Percentiles rank a stretch among this genome's conserved stretches.
Conservation (phyloP, 495 filamentous ascomycete species). For the Neurospora cerealis region DNA sequence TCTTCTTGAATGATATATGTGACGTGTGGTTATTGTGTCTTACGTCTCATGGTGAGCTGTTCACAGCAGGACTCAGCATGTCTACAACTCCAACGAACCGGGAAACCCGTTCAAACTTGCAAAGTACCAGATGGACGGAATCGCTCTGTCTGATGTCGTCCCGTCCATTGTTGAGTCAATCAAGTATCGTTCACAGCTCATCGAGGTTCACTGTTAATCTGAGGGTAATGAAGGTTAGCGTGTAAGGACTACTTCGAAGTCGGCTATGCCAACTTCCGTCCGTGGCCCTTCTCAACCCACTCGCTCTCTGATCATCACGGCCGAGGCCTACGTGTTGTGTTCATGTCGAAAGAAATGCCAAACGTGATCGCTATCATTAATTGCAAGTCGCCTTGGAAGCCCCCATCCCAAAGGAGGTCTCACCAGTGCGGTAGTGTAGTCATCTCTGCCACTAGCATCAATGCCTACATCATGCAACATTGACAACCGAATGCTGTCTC, state of each 20-base stretch:
- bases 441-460: background rate
- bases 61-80: background rate
- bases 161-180: background rate
- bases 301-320: no score
- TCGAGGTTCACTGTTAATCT: no score
- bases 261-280: no score
- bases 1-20: background rate
- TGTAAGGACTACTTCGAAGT: no score
- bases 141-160: background rate
- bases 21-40: background rate
- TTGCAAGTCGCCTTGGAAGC: no score
- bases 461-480: background rate
- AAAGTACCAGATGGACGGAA: background rate
- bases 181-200: background rate
- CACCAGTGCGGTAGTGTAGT: no score
- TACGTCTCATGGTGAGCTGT: background rate
- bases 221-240: no score
- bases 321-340: no score
- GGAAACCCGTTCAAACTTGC: background rate
- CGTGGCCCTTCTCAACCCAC: no score
- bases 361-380: no score
- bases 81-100: background rate
- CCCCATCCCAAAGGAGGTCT: background rate
- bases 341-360: no score
- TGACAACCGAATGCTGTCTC: background rate